These are phyloP conservation scores for Paratinospora sagittata DNA, from an alignment of 164 flowering plant species.

Conservation along the genomic window DNA sequence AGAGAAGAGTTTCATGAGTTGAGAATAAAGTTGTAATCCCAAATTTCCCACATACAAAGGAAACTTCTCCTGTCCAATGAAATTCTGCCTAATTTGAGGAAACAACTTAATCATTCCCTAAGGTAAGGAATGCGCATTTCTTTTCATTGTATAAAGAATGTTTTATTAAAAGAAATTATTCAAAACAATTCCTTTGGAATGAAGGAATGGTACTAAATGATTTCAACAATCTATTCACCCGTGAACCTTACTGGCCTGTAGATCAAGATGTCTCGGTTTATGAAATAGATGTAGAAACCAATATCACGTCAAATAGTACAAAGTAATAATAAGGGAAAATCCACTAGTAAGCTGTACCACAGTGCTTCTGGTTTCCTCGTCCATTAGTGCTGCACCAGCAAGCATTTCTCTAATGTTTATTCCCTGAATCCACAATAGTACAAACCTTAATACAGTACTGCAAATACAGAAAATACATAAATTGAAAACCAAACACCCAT, in stretches of 20 bases:
- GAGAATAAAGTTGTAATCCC: no score
- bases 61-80: no score
- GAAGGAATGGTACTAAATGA: no score
- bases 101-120: no score
- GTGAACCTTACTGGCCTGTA: no score
- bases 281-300: neutral
- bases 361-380: slow-evolving; percentile 76
- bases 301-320: neutral
- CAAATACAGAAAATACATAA: neutral
- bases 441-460: neutral
- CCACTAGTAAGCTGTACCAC: slow-evolving; percentile 39
- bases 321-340: neutral
- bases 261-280: neutral
- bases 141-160: no score
- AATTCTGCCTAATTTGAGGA: no score
- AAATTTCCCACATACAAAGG: neutral
- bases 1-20: no score
- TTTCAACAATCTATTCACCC: no score
- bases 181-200: no score
- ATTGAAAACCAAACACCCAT: neutral
- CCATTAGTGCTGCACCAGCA: slow-evolving; percentile 91
- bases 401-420: slow-evolving; percentile 88
- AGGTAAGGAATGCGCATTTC: no score
- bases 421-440: slow-evolving; percentile 42
- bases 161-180: no score